phyloP scores from a whole-genome alignment of 2,329 filamentous ascomycete species.

The Nothopassalora personata region DNA sequence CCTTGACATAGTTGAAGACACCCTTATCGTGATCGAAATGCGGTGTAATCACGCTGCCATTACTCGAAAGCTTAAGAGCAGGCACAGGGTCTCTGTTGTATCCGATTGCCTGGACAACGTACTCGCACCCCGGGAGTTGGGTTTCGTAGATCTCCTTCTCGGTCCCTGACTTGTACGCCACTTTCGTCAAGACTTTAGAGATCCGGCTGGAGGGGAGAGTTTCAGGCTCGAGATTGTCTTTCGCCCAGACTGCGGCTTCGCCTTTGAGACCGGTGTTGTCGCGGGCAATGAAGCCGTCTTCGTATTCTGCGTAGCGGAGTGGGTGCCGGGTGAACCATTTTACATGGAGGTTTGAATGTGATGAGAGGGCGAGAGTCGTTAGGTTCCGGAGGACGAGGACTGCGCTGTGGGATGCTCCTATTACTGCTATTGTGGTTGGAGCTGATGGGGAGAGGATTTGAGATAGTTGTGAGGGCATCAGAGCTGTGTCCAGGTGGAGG shows the following conservation, averaged over 20 bases:
- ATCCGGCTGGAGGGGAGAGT: slow-evolving; percentile 43
- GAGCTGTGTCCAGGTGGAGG: slow-evolving; percentile 51
- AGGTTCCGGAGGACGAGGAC: slow-evolving; percentile 60
- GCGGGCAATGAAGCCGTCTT: slow-evolving; percentile 58
- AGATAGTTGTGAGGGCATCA: slow-evolving; percentile 49
- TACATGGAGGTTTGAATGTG: slow-evolving; percentile 51
- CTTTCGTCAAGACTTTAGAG: slow-evolving; percentile 36
- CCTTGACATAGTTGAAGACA: slow-evolving; percentile 29
- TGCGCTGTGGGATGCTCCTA: slow-evolving; percentile 60
- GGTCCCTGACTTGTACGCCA: slow-evolving; percentile 43
- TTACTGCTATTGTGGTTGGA: slow-evolving; percentile 48
- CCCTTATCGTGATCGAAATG: slow-evolving; percentile 44
- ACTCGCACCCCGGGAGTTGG: slow-evolving; percentile 48
- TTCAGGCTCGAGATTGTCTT: slow-evolving; percentile 53
- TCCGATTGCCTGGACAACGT: slow-evolving; percentile 56
- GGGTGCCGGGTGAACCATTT: slow-evolving; percentile 59
- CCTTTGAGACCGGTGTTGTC: slow-evolving; percentile 64
- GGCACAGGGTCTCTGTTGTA: slow-evolving; percentile 51
- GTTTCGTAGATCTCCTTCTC: slow-evolving; percentile 44
- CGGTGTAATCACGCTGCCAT: slow-evolving; percentile 26
- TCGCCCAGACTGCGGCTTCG: slow-evolving; percentile 55
- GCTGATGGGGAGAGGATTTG: slow-evolving; percentile 33
- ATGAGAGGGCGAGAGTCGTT: slow-evolving; percentile 47
- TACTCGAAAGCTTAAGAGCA: slow-evolving; percentile 35
- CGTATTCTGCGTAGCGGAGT: slow-evolving; percentile 57